These are phyloP conservation scores for Debaryomyces fabryi DNA, from an alignment of 1,139 yeast genomes.

Conservation along the genomic window DNA sequence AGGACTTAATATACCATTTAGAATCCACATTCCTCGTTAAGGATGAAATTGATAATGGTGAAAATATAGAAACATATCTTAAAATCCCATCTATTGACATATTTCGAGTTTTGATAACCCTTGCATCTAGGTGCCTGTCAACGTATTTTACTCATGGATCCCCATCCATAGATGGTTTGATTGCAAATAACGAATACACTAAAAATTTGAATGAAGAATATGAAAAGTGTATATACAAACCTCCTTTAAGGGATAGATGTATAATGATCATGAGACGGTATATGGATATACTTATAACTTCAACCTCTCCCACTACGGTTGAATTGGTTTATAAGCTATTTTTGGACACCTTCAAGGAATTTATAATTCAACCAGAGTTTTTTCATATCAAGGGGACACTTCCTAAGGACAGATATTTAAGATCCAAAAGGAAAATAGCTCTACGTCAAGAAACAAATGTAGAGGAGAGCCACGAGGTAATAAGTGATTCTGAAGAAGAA, in stretches of 20 bases:
- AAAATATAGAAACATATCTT: background rate
- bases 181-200: slow-evolving; percentile 16
- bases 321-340: background rate
- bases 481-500: slow-evolving; percentile 35
- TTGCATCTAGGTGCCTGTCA: slow-evolving; percentile 30
- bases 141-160: slow-evolving; percentile 28
- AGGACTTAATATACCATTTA: slow-evolving; percentile 31
- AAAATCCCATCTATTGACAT: slow-evolving; percentile 27
- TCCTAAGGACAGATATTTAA: background rate
- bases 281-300: background rate
- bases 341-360: background rate
- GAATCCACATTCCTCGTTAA: slow-evolving; percentile 22
- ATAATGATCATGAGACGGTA: slow-evolving; percentile 11
- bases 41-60: slow-evolving; percentile 6
- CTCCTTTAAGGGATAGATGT: slow-evolving; percentile 28
- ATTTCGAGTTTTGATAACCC: slow-evolving; percentile 34
- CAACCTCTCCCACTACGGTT: background rate
- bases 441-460: background rate
- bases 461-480: slow-evolving; percentile 14
- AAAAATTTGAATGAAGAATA: slow-evolving; percentile 25
- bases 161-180: slow-evolving; percentile 21
- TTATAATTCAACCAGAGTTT: background rate
- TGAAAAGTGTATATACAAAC: slow-evolving; percentile 20
- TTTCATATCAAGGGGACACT: slow-evolving; percentile 3
- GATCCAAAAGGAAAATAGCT: background rate